Base-by-base conservation (phyloP, 805 yeast species). In the Clavispora santaluciae region DNA sequence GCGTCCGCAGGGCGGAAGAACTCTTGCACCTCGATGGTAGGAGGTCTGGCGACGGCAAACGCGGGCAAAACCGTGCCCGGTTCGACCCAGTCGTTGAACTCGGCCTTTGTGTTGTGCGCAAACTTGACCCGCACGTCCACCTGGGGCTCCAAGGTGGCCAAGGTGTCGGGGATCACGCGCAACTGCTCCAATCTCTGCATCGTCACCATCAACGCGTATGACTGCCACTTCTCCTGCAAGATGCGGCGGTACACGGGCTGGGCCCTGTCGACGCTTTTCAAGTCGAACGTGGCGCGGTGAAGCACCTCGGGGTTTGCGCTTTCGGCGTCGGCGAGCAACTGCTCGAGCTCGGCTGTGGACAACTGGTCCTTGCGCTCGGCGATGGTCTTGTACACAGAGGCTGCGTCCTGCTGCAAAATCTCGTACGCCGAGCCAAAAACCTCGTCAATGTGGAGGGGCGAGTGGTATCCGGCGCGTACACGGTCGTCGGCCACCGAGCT, bases 121-220 rank as follows among this genome's bases (percentile, higher is more conserved):
- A 90, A 90, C 63, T 79, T 80, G 34, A 93, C 56, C 34, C 76
- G 71, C 5, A 91, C 86, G 39, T 85, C 88, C 13, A 78, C 91
- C 47, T 73, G 66, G 15, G 98, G 98, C 8, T 76, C 81, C 42
- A 93, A 63, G 2, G 97, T 89, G 21, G 97, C 93, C 61, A 93
- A 59, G 3, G 98, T 90, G 59, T 93, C 99, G 12, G 99, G 99
- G 44, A 93, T 86, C 33, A 87, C 87, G 33, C 75, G 76, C 51
- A 88, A 67, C 42, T 84, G 80, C 66, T 93, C 99, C 40, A 93
- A 64, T 68, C 98, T 80, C 68, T 93, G 97, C 93, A 93, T 87
- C 39, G 83, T 69, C 38, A 87, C 58, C 86, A 88, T 84, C 62
- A 79, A 78, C 33, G 78, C 81, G 47, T 81, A 71, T 11, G 62